These are phyloP conservation scores for Didymella exigua DNA, from an alignment of 2,329 filamentous ascomycete genomes.

Conservation along the genomic window DNA sequence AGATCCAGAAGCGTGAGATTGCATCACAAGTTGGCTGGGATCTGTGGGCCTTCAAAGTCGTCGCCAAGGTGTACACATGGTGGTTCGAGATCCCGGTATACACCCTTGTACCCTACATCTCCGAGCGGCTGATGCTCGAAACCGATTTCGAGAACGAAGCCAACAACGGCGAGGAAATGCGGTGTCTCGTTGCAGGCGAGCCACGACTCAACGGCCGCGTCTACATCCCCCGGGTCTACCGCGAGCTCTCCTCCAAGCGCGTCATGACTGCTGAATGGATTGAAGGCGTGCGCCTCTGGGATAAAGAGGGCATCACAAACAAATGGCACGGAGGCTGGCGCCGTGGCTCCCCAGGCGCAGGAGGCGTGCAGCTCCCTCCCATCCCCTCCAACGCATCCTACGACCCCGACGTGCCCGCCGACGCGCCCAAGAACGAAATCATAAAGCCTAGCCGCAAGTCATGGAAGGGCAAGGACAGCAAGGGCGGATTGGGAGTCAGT, in stretches of 20 bases:
- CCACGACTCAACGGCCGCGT: conserved; percentile 77
- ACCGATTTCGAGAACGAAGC: conserved; percentile 96
- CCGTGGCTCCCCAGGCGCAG: conserved; percentile 77
- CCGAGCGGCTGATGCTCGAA: conserved; percentile 87
- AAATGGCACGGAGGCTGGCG: conserved; percentile 80
- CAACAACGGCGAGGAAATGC: conserved; percentile 84
- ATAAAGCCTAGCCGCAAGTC: conserved; percentile 80
- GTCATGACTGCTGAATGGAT: conserved; percentile 98
- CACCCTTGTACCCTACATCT: conserved; percentile 87
- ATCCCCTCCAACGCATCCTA: conserved; percentile 43
- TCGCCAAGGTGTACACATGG: conserved; percentile 80
- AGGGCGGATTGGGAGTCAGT: conserved; percentile 82
- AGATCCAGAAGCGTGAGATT: conserved; percentile 96
- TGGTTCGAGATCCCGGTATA: conserved; percentile 95
- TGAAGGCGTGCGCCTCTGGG: conserved; percentile 90
- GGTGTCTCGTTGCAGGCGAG: conserved; percentile 74
- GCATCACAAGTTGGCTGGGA: conserved; percentile 90
- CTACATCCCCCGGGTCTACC: conserved; percentile 85
- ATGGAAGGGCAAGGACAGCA: conserved; percentile 75
- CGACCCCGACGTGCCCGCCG: conserved; percentile 36
- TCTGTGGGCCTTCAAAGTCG: conserved; percentile 91
- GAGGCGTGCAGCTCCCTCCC: conserved; percentile 66
- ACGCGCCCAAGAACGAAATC: conserved; percentile 56
- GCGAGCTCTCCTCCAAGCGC: conserved; percentile 79
- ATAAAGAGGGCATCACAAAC: conserved; percentile 78